Conservation (phyloP, 2,329 filamentous ascomycete genomes). For the Pseudogymnoascus sp. region DNA sequence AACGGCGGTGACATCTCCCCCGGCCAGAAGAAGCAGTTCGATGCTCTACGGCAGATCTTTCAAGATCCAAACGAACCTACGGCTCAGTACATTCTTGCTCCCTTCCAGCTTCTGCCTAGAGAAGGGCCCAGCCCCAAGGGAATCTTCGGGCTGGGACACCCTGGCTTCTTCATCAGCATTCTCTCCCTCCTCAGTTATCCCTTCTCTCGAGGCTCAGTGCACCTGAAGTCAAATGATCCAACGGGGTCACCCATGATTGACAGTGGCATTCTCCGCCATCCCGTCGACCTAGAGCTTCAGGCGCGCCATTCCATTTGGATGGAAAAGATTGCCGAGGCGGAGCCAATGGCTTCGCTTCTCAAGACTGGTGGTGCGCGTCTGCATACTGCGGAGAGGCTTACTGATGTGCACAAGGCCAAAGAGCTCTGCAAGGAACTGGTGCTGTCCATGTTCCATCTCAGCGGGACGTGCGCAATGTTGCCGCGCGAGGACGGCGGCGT, state of each 20-base stretch:
- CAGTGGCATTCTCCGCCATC: conserved; percentile 38
- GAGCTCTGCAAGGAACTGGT: conserved; percentile 13
- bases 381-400: background rate
- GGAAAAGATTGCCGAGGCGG: conserved; percentile 29
- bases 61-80: conserved; percentile 15
- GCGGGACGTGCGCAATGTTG: conserved; percentile 25
- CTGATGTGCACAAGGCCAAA: conserved; percentile 13
- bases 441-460: conserved; percentile 21
- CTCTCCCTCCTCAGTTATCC: conserved; percentile 33
- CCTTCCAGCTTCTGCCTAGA: conserved; percentile 17
- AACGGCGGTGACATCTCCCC: background rate
- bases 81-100: conserved; percentile 18
- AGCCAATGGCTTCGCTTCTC: conserved; percentile 29
- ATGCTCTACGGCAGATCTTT: conserved; percentile 14
- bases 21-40: conserved; percentile 14
- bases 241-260: conserved; percentile 36
- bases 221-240: conserved; percentile 35
- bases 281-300: conserved; percentile 37
- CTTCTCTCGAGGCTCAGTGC: conserved; percentile 38
- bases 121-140: conserved; percentile 16
- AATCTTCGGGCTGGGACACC: conserved; percentile 18
- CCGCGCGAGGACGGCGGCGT: conserved; percentile 22
- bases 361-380: conserved; percentile 18
- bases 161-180: conserved; percentile 26
- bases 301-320: conserved; percentile 33